Base-by-base conservation (phyloP, 1,284 basidiomycete species). In the Sporisorium exsertum region DNA sequence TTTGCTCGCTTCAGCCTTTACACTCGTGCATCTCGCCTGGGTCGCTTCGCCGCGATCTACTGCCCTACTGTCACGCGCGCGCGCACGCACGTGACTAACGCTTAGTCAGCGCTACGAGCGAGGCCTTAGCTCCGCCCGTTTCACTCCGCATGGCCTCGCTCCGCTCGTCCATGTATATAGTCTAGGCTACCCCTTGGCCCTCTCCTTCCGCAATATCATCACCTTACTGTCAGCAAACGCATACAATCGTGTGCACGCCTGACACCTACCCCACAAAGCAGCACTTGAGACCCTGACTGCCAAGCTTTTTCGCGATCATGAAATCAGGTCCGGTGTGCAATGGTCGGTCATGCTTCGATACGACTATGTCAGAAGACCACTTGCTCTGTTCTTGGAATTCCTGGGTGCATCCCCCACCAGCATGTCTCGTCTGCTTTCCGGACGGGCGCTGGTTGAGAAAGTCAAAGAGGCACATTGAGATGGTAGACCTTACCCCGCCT, bases 231-330 rank as follows among this genome's bases (percentile, higher is more conserved):
- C n/a, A n/a, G n/a, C n/a, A n/a, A n/a, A n/a, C n/a, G n/a, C n/a
- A n/a, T n/a, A n/a, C n/a, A n/a, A n/a, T n/a, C n/a, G n/a, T n/a
- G n/a, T n/a, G n/a, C n/a, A n/a, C n/a, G n/a, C n/a, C n/a, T n/a
- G n/a, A n/a, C n/a, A n/a, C n/a, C 37, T 40, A 49, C 47, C 57
- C 57, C 57, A 58, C 57, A 50, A 46, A 47, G 1, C 15, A 12
- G 8, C 32, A 2, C 20, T n/a, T 52, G 33, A 49, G 56, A 64
- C 63, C 58, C 47, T 66, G 13, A 22, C 15, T 33, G 64, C 64
- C 64, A 61, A 61, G 64, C 58, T 53, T 35, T 61, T 57, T 33
- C 2, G 15, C 45, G 4, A 40, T 24, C 9, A 8, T 5, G 16
- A n/a, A 18, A 4, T 13, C 15, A 2, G 9, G 7, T 18, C n/a